Evolutionary conservation across 805 yeast genomes (phyloP).

Genomic region (Pichia thaimueangensis): DNA sequence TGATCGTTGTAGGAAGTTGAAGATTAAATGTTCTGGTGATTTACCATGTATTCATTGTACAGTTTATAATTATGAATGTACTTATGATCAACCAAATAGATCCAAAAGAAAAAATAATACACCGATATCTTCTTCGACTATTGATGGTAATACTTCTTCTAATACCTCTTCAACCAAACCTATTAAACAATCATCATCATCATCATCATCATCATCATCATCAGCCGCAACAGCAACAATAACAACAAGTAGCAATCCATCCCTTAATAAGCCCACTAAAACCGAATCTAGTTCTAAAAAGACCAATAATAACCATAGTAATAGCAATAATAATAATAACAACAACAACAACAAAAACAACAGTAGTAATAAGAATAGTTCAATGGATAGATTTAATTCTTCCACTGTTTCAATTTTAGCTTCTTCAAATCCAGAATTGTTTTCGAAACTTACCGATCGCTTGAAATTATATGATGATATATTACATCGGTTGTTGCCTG

Average conservation of each 20-base stretch:
- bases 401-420: conserved; percentile 9
- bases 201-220: neutral
- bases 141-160: neutral
- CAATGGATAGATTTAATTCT: conserved; percentile 5
- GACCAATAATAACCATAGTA: neutral
- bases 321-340: neutral
- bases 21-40: conserved; percentile 47
- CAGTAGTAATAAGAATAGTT: neutral
- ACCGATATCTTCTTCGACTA: neutral
- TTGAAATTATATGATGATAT: conserved; percentile 30
- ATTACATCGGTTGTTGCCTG: conserved; percentile 27
- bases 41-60: conserved; percentile 59
- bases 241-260: neutral
- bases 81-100: conserved; percentile 65
- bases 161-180: neutral
- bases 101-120: conserved; percentile 31
- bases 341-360: neutral
- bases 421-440: conserved; percentile 19
- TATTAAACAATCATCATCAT: neutral
- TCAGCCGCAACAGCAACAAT: neutral
- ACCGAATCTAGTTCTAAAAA: neutral
- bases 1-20: conserved; percentile 43
- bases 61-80: conserved; percentile 77
- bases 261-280: no score
- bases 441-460: conserved; percentile 28